These are phyloP conservation scores for Begonia masoniana DNA, from an alignment of 306 rosid species.

Conservation along the genomic window DNA sequence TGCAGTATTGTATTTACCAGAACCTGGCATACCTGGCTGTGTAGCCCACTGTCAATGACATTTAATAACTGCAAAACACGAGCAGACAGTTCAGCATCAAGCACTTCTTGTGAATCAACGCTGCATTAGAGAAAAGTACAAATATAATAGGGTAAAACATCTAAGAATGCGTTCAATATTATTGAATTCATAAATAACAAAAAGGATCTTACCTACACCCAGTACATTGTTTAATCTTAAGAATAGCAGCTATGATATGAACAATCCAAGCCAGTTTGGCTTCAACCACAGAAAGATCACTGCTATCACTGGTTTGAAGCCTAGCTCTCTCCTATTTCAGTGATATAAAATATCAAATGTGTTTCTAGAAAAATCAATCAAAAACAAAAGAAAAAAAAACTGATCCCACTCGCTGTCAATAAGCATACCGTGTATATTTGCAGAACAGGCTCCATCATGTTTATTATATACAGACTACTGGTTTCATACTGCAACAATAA, in stretches of 20 bases:
- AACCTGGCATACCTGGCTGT: slow-evolving; percentile 59
- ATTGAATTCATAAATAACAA: too few species aligned
- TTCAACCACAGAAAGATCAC: slow-evolving; percentile 64
- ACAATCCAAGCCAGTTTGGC: slow-evolving; percentile 98
- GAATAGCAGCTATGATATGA: slow-evolving; percentile 89
- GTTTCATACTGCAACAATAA: slow-evolving; percentile 69
- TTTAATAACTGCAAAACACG: slow-evolving; percentile 86
- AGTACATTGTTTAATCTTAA: slow-evolving; percentile 74
- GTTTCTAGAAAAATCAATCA: too few species aligned
- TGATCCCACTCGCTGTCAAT: slow-evolving; percentile 1
- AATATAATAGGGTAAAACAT: too few species aligned
- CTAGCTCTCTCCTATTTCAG: slow-evolving; percentile 80
- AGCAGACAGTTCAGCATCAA: slow-evolving; percentile 96
- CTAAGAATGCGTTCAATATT: too few species aligned
- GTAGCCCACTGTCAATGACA: slow-evolving; percentile 86
- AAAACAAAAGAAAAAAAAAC: slow-evolving; percentile 17
- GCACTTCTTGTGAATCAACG: slow-evolving; percentile 83
- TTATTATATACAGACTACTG: slow-evolving; percentile 83
- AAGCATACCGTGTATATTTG: slow-evolving; percentile 73
- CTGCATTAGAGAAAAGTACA: slow-evolving; percentile 22
- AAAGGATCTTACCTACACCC: slow-evolving; percentile 67
- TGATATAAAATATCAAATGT: background rate
- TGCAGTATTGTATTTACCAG: too few species aligned
- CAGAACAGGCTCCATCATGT: slow-evolving; percentile 81
- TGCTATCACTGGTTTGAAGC: slow-evolving; percentile 57